Conservation (phyloP, 805 yeast genomes). For the Metahyphopichia silvanorum region DNA sequence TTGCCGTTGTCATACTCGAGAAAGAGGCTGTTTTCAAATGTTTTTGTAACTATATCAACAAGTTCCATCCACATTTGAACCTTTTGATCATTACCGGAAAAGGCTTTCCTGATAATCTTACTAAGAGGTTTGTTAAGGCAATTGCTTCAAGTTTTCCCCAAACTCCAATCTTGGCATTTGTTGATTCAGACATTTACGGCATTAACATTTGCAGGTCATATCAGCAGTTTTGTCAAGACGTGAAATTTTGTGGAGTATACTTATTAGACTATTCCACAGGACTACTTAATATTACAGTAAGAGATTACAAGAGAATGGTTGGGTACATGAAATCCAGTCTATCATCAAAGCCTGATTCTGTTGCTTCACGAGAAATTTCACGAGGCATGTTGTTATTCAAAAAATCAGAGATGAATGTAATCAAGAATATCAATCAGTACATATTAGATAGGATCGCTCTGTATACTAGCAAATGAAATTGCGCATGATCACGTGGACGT, state of each 20-base stretch:
- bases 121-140: slow-evolving; percentile 37
- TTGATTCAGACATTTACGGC: slow-evolving; percentile 69
- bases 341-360: too few species aligned
- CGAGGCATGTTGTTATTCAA: slow-evolving; percentile 47
- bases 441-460: slow-evolving; percentile 6
- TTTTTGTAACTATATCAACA: slow-evolving; percentile 18
- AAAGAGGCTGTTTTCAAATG: slow-evolving; percentile 41
- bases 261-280: slow-evolving; percentile 36
- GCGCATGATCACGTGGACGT: neutral
- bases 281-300: slow-evolving; percentile 15
- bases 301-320: slow-evolving; percentile 18
- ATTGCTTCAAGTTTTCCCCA: slow-evolving; percentile 22
- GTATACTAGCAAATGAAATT: neutral
- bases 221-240: slow-evolving; percentile 14
- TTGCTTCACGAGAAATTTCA: slow-evolving; percentile 54
- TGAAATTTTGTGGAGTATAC: slow-evolving; percentile 38
- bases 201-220: slow-evolving; percentile 46
- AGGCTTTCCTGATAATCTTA: slow-evolving; percentile 63
- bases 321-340: too few species aligned
- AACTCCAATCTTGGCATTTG: slow-evolving; percentile 44
- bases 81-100: slow-evolving; percentile 52
- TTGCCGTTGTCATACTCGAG: slow-evolving; percentile 26
- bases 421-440: slow-evolving; percentile 9
- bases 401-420: slow-evolving; percentile 58
- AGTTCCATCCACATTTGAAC: slow-evolving; percentile 2